Base-by-base conservation (phyloP, 2,329 filamentous ascomycete species). In the Lecanicillium sp. region DNA sequence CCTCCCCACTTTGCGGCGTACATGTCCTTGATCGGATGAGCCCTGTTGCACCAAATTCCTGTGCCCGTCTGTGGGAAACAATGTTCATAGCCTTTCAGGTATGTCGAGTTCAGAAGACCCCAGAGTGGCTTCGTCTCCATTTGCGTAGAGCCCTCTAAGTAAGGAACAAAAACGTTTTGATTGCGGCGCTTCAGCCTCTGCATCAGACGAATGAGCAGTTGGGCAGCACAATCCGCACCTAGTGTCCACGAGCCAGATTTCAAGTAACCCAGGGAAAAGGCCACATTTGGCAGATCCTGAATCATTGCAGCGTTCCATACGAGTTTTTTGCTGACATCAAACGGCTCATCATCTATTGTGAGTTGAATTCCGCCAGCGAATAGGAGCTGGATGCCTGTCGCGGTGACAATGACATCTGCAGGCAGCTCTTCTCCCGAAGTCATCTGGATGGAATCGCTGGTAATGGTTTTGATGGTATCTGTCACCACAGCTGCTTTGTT, bases 401-500 rank as follows among this genome's bases (percentile, higher is more conserved):
- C 81, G 0, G 79, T 83, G 44, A 86, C 62, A 45, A 86, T 82
- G 41, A 84, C 72, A 51, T 86, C 81, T 0, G 79, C 71, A 2
- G 74, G 60, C 0, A 85, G 59, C 22, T 64, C 60, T 32, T 69
- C 41, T 1, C 74, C 69, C 0, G 64, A 69, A n/a, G 58, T 53
- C 5, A 75, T 65, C 34, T 58, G 45, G 10, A 80, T 69, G 10
- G 69, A 66, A 7, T 62, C 59, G 3, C 59, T 48, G 0, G 68
- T 74, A 3, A 77, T 65, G 0, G 60, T 68, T 14, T 70, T 59
- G 48, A 81, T 74, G 1, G 55, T 61, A 36, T 70, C 73, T 0
- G 74, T 78, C 1, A 72, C 65, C 2, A 78, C 52, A 19, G 65
- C 54, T 2, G 3, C 61, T 57, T 2, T 52, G 55, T 18, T 12